These are phyloP conservation scores for Pseudogymnoascus sp. DNA, from an alignment of 2,329 filamentous ascomycete genomes.

Conservation along the genomic window DNA sequence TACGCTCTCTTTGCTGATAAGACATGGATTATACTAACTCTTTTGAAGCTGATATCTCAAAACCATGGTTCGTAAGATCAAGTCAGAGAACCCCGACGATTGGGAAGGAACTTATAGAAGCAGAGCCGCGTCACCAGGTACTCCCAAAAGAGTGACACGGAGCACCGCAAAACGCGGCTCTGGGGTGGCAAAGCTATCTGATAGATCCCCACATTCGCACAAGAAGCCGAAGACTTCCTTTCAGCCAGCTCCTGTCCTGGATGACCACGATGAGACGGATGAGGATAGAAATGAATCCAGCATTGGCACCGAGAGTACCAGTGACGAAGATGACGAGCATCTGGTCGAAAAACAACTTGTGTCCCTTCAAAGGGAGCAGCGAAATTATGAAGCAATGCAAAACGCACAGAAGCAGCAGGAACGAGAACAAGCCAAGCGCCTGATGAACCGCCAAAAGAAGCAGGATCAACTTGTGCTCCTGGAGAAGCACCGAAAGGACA, in stretches of 20 bases:
- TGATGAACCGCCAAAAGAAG: neutral
- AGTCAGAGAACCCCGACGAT: neutral
- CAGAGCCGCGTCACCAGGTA: neutral
- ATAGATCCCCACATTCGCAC: neutral
- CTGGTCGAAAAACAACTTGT: neutral
- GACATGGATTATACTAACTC: neutral
- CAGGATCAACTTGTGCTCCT: neutral
- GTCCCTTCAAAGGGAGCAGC: neutral
- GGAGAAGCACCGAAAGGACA: neutral
- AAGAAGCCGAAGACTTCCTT: neutral
- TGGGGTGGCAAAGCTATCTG: neutral
- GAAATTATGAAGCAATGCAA: neutral
- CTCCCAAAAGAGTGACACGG: neutral
- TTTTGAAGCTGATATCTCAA: neutral
- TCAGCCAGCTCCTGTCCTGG: neutral
- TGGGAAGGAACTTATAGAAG: neutral
- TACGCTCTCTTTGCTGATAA: too few relatives aligned
- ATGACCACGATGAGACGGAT: neutral
- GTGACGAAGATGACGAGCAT: neutral
- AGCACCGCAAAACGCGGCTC: neutral
- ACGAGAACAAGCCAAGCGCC: neutral
- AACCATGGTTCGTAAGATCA: neutral
- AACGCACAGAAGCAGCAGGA: neutral
- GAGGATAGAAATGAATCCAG: neutral
- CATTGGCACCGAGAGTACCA: constrained; percentile 3